These are phyloP conservation scores for Metrosideros polymorpha DNA, from an alignment of 441 rosid genomes.

Conservation along the genomic window DNA sequence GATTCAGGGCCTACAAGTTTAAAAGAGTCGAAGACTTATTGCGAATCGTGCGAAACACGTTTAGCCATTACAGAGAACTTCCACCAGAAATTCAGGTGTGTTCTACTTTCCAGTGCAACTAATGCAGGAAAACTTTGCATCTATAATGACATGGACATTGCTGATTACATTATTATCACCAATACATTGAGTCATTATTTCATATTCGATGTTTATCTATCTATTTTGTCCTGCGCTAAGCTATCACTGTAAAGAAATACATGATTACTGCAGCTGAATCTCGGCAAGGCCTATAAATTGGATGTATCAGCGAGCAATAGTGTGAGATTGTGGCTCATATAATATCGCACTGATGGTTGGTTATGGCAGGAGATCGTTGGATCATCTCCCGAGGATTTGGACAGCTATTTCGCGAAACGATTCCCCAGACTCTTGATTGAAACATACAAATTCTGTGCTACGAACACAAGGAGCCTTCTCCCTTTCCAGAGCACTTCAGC, in stretches of 20 bases:
- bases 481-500: slow-evolving; percentile 56
- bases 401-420: slow-evolving; percentile 55
- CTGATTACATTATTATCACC: background rate
- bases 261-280: background rate
- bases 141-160: background rate
- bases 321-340: background rate
- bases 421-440: slow-evolving; percentile 77
- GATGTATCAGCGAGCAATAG: background rate
- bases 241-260: background rate
- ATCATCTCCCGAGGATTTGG: slow-evolving; percentile 78
- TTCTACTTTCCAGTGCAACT: background rate
- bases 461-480: slow-evolving; percentile 42
- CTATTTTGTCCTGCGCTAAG: background rate
- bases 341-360: background rate
- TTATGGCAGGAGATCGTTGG: slow-evolving; percentile 70
- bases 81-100: slow-evolving; percentile 74
- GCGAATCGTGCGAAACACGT: slow-evolving; percentile 77
- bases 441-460: slow-evolving; percentile 60
- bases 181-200: background rate
- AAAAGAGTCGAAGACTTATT: slow-evolving; percentile 70
- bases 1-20: slow-evolving; percentile 62
- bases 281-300: background rate
- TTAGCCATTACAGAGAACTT: slow-evolving; percentile 85
- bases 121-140: background rate
- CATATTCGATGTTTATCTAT: too few relatives aligned